These are phyloP conservation scores for Penicillium sp. DNA, from an alignment of 2,329 filamentous ascomycete genomes.

Conservation along the genomic window DNA sequence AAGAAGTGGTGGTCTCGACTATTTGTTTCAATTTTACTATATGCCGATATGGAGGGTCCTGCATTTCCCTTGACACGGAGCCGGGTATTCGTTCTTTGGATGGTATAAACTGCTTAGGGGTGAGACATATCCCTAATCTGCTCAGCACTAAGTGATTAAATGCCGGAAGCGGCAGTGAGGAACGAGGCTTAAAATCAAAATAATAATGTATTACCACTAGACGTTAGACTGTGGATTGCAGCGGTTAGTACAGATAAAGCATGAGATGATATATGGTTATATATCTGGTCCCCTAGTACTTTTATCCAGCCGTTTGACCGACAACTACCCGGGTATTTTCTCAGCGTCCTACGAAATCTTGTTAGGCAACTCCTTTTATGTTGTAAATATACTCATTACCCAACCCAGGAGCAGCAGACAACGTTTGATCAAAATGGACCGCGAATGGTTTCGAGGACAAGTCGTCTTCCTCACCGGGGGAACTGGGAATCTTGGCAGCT, in stretches of 20 bases:
- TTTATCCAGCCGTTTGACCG: too few species aligned
- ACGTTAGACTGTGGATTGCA: neutral
- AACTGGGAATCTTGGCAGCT: conserved; percentile 14
- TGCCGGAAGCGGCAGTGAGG: too few species aligned
- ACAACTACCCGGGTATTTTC: neutral
- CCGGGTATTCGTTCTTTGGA: neutral
- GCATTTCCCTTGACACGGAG: neutral
- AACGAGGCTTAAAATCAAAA: neutral
- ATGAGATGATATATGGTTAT: neutral
- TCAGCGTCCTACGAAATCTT: too few species aligned
- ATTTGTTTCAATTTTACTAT: too few species aligned
- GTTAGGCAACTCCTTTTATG: neutral
- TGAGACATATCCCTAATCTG: neutral
- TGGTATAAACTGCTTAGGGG: too few species aligned
- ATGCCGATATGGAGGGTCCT: neutral
- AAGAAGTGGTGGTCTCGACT: neutral
- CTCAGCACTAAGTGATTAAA: neutral
- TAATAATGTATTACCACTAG: too few species aligned
- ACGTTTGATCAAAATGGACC: neutral
- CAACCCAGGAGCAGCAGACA: too few species aligned
- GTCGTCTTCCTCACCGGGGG: conserved; percentile 15
- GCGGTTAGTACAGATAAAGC: too few species aligned
- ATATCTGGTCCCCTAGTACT: neutral
- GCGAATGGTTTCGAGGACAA: conserved; percentile 10
- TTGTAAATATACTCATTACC: neutral